Conservation (phyloP, 148 eudicot genomes). For the Dysphania ambrosioides region DNA sequence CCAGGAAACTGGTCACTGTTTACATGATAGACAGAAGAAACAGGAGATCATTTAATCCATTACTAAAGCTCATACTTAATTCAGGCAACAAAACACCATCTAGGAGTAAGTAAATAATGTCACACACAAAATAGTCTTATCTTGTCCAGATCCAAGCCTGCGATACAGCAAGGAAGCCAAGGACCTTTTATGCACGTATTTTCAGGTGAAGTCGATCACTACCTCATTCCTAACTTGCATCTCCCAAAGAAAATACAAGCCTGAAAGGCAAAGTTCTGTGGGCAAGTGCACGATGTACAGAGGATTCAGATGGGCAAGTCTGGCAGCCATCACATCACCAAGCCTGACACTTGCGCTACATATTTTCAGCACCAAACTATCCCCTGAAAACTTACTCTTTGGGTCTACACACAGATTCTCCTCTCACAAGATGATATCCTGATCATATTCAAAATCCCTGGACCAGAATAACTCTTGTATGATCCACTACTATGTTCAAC, state of each 20-base stretch:
- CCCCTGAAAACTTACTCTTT: not conserved
- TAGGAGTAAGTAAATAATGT: not conserved
- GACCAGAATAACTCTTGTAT: not conserved
- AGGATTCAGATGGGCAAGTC: too few relatives aligned
- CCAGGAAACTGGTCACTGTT: not conserved
- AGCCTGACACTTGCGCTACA: not conserved
- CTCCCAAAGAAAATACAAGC: not conserved
- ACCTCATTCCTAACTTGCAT: not conserved
- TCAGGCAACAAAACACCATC: not conserved
- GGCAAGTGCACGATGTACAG: not conserved
- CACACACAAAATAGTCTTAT: not conserved
- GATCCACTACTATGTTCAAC: not conserved
- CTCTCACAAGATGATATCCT: not conserved
- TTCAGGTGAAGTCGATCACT: not conserved
- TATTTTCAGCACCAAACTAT: not conserved
- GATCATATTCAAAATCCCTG: not conserved
- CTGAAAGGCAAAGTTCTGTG: not conserved
- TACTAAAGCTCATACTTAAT: not conserved
- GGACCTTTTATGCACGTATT: not conserved
- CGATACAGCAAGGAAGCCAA: not conserved
- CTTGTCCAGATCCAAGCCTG: not conserved
- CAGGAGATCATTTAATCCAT: not conserved
- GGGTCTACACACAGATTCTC: not conserved
- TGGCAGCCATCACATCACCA: not conserved
- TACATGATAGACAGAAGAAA: not conserved